Percentiles rank a stretch among this genome's conserved stretches.
Evolutionary conservation across 1,284 basidiomycete genomes (phyloP).

Genomic region (Fistulinella cinereoalba): DNA sequence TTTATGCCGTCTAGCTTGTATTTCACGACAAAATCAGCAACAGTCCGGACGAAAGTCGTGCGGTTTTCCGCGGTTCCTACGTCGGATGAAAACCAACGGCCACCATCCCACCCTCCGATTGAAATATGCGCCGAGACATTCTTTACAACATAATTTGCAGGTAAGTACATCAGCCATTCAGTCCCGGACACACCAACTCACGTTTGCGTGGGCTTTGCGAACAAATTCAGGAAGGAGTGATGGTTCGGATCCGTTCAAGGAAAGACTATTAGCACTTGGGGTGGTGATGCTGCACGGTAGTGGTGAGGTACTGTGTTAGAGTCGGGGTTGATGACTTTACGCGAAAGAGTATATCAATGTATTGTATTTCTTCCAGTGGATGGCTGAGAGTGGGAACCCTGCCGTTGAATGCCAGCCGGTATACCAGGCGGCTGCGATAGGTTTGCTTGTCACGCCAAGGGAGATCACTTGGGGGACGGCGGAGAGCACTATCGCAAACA

Average conservation of each 20-base stretch:
- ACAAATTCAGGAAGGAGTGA: constrained; percentile 50
- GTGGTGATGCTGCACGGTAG: constrained; percentile 40
- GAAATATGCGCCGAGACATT: constrained; percentile 46
- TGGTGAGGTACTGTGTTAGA: background rate
- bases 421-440: constrained; percentile 22
- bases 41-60: constrained; percentile 62
- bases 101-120: constrained; percentile 81
- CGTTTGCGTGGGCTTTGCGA: constrained; percentile 43
- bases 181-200: constrained; percentile 4
- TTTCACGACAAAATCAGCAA: constrained; percentile 53
- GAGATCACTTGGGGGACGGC: no score
- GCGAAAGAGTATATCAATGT: constrained; percentile 44
- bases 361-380: constrained; percentile 51
- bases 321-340: background rate
- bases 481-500: constrained; percentile 9
- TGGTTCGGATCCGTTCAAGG: constrained; percentile 35
- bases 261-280: constrained; percentile 37
- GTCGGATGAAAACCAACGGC: constrained; percentile 64
- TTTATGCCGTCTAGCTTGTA: constrained; percentile 38
- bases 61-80: constrained; percentile 57
- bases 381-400: constrained; percentile 35
- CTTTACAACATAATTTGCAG: background rate
- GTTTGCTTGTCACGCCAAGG: background rate
- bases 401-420: constrained; percentile 43
- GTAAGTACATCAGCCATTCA: background rate